phyloP scores from a whole-genome alignment of 768 basidiomycete genomes.

The Macrolepiota fuliginosa region DNA sequence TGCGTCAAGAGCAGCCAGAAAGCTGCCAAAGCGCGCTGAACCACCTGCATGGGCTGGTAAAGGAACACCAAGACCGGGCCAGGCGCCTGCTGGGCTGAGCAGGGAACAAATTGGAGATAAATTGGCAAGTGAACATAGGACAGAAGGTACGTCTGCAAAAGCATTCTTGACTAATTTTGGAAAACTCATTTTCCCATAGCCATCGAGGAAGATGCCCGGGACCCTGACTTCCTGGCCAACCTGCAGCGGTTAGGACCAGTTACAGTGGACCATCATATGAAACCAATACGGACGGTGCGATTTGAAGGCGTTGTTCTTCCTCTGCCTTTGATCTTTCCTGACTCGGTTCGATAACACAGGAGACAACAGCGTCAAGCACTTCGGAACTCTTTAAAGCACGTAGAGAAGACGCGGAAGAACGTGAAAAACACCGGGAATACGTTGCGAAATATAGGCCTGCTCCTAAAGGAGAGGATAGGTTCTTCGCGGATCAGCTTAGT shows the following conservation, averaged over 20 bases:
- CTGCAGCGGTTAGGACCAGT: slow-evolving; percentile 66
- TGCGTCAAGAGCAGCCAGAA: slow-evolving; percentile 59
- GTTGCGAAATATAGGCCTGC: background rate
- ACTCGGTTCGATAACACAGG: background rate
- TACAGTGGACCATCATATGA: slow-evolving; percentile 54
- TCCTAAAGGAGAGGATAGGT: background rate
- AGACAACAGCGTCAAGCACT: background rate
- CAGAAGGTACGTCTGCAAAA: slow-evolving; percentile 34
- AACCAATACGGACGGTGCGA: slow-evolving; percentile 4
- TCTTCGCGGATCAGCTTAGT: background rate
- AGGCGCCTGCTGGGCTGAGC: slow-evolving; percentile 10
- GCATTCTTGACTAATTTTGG: background rate
- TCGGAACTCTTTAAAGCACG: slow-evolving; percentile 5
- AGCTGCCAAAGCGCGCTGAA: slow-evolving; percentile 46
- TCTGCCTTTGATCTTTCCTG: background rate
- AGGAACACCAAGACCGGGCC: slow-evolving; percentile 27
- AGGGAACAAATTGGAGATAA: slow-evolving; percentile 3
- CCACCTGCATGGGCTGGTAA: slow-evolving; percentile 49
- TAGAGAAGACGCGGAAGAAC: background rate
- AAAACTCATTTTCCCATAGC: slow-evolving; percentile 30
- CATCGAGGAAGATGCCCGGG: slow-evolving; percentile 62
- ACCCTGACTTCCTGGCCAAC: slow-evolving; percentile 71
- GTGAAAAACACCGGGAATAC: background rate
- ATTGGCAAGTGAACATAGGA: slow-evolving; percentile 50
- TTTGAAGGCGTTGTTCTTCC: background rate